Percentiles rank a stretch among this genome's conserved stretches.
Evolutionary conservation across 345 rosid genomes (phyloP).

Genomic region (Cardamine occulta): DNA sequence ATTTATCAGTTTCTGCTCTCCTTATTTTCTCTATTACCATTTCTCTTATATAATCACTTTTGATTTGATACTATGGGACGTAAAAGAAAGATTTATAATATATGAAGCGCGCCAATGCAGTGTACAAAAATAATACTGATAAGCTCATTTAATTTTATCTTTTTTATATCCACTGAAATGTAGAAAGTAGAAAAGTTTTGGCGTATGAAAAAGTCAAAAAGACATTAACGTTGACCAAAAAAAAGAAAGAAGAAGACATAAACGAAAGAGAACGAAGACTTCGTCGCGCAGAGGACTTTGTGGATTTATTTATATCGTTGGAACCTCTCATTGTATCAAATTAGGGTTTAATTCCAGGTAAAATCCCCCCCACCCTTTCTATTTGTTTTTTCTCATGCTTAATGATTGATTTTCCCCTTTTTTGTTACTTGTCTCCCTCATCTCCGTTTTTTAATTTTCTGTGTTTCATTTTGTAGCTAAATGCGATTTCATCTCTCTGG

Average conservation of each 20-base stretch:
- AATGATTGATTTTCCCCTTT: not conserved
- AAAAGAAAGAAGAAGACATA: not conserved
- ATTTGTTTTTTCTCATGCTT: not conserved
- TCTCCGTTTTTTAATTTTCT: not conserved
- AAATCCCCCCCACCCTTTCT: not conserved
- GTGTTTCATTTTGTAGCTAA: not conserved
- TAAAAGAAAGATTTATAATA: not conserved
- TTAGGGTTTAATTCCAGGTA: conserved; percentile 12
- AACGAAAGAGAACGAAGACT: conserved; percentile 17
- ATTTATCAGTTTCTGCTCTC: not conserved
- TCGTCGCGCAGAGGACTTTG: conserved; percentile 1
- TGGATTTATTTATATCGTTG: not conserved
- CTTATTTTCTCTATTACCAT: not conserved
- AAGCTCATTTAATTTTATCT: not conserved
- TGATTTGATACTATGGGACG: not conserved
- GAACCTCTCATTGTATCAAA: not conserved
- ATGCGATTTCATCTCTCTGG: not conserved
- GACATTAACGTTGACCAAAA: conserved; percentile 20
- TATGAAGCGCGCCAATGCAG: conserved; percentile 7
- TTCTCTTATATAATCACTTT: not conserved
- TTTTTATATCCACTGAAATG: not conserved
- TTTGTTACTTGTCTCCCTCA: not conserved
- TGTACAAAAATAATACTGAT: not conserved
- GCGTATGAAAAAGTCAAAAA: conserved; percentile 6
- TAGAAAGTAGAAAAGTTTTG: not conserved